Evolutionary conservation across 345 rosid genomes (phyloP).

Genomic region (Anacardium occidentale): DNA sequence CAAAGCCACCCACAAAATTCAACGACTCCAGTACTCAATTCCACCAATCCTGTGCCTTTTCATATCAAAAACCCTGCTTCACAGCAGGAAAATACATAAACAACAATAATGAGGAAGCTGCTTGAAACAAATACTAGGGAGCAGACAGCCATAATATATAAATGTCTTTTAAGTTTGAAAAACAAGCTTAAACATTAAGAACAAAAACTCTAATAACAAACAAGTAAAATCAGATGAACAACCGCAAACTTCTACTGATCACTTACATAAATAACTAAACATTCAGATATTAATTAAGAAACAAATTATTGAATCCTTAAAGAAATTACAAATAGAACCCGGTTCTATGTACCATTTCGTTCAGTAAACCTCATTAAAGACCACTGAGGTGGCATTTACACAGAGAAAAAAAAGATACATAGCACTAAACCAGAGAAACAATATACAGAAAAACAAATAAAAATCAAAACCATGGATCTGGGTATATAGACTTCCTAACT

Average conservation of each 20-base stretch:
- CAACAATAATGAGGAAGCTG: slow-evolving; percentile 3
- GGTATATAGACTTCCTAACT: not conserved
- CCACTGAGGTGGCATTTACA: not conserved
- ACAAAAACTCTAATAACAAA: not conserved
- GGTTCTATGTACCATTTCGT: not conserved
- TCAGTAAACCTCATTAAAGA: not conserved
- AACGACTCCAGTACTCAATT: slow-evolving; percentile 7
- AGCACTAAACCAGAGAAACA: not conserved
- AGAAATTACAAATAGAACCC: not conserved
- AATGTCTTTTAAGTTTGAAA: not conserved
- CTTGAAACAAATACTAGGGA: slow-evolving; percentile 17
- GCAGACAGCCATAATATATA: not conserved
- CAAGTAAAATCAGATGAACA: not conserved
- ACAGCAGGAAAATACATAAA: not conserved
- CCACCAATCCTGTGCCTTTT: not conserved
- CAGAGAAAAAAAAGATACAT: not conserved
- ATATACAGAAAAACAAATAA: not conserved
- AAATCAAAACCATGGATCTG: slow-evolving; percentile 15
- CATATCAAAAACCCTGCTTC: slow-evolving; percentile 2
- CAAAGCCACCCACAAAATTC: slow-evolving; percentile 5
- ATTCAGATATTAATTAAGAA: not conserved
- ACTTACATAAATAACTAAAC: not conserved
- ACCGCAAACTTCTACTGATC: not conserved
- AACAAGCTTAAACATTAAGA: not conserved
- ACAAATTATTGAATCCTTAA: not conserved